Percentiles rank a stretch among this genome's conserved stretches.
These are phyloP conservation scores for Tephrocybe sp. DNA, from an alignment of 768 basidiomycete species.

Conservation along the genomic window DNA sequence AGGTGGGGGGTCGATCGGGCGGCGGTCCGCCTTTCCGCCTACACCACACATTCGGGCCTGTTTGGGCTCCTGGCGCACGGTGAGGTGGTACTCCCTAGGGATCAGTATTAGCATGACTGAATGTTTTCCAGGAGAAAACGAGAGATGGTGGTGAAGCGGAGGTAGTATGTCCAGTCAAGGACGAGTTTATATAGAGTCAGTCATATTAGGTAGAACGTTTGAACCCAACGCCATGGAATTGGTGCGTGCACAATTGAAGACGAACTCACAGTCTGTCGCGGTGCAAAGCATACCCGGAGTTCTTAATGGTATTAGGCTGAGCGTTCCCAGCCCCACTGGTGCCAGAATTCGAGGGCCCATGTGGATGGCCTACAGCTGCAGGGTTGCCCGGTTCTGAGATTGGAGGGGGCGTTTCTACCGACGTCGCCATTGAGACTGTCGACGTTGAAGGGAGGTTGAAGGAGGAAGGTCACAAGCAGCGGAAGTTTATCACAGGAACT, in stretches of 20 bases:
- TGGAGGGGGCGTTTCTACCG: too few species aligned
- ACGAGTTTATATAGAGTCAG: neutral
- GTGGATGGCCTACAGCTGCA: too few species aligned
- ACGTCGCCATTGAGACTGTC: too few species aligned
- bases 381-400: too few species aligned
- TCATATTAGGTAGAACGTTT: neutral
- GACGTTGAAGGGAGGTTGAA: too few species aligned
- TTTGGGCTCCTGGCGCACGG: constrained; percentile 87
- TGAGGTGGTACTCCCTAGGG: constrained; percentile 78
- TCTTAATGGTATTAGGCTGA: neutral
- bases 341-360: too few species aligned
- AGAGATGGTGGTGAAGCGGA: constrained; percentile 1
- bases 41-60: constrained; percentile 90
- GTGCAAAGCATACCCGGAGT: constrained; percentile 19
- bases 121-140: neutral
- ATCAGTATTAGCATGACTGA: constrained; percentile 5
- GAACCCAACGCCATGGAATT: constrained; percentile 32
- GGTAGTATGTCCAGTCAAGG: neutral
- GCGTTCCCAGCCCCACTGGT: too few species aligned
- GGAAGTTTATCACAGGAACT: too few species aligned
- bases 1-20: constrained; percentile 94
- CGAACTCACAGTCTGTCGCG: constrained; percentile 42
- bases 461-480: too few species aligned
- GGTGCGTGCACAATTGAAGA: constrained; percentile 20
- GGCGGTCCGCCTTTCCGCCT: constrained; percentile 90